Conservation (phyloP, 352 stramenopile species). For the Phytophthora nicotianae region DNA sequence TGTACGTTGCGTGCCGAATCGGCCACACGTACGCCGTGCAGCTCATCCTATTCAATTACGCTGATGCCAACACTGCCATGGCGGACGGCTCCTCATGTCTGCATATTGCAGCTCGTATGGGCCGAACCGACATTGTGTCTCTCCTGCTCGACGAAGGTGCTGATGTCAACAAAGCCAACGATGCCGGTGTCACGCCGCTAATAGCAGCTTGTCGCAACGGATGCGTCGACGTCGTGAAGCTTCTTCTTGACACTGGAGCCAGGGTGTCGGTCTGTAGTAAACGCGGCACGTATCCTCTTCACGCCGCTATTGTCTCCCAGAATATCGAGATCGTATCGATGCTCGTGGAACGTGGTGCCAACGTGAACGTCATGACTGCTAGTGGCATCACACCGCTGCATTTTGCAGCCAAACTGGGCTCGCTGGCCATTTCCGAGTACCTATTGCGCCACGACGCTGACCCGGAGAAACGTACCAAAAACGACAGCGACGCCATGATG, state of each 20-base stretch:
- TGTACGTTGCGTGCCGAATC: conserved; percentile 77
- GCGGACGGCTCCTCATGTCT: conserved; percentile 70
- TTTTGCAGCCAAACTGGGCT: conserved; percentile 74
- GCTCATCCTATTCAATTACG: conserved; percentile 79
- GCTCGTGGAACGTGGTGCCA: conserved; percentile 60
- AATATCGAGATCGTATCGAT: conserved; percentile 71
- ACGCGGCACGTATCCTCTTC: conserved; percentile 63
- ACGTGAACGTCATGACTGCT: conserved; percentile 71
- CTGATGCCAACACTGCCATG: conserved; percentile 63
- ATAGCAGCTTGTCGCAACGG: conserved; percentile 75
- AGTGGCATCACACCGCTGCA: conserved; percentile 81
- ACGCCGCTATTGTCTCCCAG: conserved; percentile 72
- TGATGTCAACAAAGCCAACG: conserved; percentile 63
- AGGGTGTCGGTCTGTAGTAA: conserved; percentile 51
- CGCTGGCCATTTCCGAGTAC: conserved; percentile 62
- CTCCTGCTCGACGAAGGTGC: conserved; percentile 72
- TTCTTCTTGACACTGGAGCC: conserved; percentile 55
- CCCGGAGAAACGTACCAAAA: conserved; percentile 71
- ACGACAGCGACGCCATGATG: conserved; percentile 78
- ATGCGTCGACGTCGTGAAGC: conserved; percentile 56
- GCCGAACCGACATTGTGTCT: conserved; percentile 61
- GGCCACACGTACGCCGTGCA: conserved; percentile 76
- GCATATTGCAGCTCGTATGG: conserved; percentile 76
- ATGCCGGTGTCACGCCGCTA: conserved; percentile 69
- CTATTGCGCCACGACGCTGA: conserved; percentile 71